These are phyloP conservation scores for Fragaria nilgerrensis DNA, from an alignment of 306 rosid genomes.

Conservation along the genomic window DNA sequence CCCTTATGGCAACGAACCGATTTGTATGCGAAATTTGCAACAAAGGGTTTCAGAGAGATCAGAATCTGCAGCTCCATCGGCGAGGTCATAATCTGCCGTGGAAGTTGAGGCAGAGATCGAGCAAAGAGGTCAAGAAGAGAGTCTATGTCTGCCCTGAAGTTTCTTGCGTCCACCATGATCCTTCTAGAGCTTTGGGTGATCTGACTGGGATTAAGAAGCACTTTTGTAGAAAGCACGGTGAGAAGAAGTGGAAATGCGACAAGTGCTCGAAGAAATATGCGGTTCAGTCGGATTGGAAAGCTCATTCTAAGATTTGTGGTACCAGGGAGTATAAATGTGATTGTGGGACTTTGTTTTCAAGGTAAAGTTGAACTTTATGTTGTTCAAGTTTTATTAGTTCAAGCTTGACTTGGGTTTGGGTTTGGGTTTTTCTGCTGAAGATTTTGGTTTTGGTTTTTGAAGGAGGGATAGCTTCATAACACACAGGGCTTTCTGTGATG, in stretches of 20 bases:
- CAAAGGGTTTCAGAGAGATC: slow-evolving; percentile 95
- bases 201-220: slow-evolving; percentile 92
- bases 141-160: slow-evolving; percentile 90
- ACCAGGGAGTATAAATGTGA: slow-evolving; percentile 93
- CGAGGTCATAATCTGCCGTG: slow-evolving; percentile 93
- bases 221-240: slow-evolving; percentile 91
- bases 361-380: slow-evolving; percentile 27
- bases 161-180: slow-evolving; percentile 86
- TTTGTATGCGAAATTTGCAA: slow-evolving; percentile 91
- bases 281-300: slow-evolving; percentile 97
- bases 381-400: neutral
- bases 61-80: slow-evolving; percentile 91
- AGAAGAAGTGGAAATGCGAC: slow-evolving; percentile 97
- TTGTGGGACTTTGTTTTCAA: slow-evolving; percentile 76
- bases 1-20: slow-evolving; percentile 79
- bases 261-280: slow-evolving; percentile 93
- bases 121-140: slow-evolving; percentile 77
- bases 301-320: slow-evolving; percentile 88
- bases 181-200: slow-evolving; percentile 86
- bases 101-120: slow-evolving; percentile 79
- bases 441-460: slow-evolving; percentile 19
- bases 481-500: slow-evolving; percentile 94
- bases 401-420: neutral
- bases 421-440: slow-evolving; percentile 28
- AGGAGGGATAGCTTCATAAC: slow-evolving; percentile 97